Percentiles rank a stretch among this genome's conserved stretches.
Evolutionary conservation across 129 eudicot genomes (phyloP).

Genomic region (Chrysanthemum seticuspe): DNA sequence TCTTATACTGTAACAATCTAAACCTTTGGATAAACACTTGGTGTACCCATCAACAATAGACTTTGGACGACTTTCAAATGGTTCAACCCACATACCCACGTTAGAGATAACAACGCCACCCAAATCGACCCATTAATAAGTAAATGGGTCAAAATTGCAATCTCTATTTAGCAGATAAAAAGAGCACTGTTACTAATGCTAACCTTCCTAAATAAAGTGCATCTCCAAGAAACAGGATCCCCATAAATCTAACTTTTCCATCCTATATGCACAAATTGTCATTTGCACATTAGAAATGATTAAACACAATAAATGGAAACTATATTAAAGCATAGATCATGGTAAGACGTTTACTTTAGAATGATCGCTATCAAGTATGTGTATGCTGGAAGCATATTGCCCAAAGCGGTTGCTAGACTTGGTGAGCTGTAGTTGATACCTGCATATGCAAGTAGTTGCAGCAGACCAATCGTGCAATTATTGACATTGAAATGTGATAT

Average conservation of each 20-base stretch:
- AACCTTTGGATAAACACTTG: background rate
- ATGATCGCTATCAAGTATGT: background rate
- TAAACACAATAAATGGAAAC: background rate
- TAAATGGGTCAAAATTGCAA: background rate
- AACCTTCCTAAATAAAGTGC: too few relatives aligned
- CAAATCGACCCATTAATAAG: background rate
- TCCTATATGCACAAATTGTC: background rate
- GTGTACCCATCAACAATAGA: too few relatives aligned
- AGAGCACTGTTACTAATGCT: too few relatives aligned
- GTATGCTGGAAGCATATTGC: background rate
- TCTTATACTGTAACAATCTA: background rate
- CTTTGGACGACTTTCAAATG: too few relatives aligned
- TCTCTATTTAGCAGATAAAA: too few relatives aligned
- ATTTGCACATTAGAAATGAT: too few relatives aligned
- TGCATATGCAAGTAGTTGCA: background rate
- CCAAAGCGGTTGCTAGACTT: background rate
- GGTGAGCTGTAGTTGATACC: slow-evolving; percentile 7
- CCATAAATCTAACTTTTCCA: background rate
- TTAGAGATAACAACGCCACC: background rate
- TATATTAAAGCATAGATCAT: background rate
- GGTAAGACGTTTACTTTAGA: background rate
- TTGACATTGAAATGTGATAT: background rate
- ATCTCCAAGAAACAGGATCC: too few relatives aligned
- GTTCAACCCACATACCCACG: background rate
- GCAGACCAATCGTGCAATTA: background rate